These are phyloP conservation scores for Chenopodium suecicum DNA, from an alignment of 148 eudicot species.

Conservation along the genomic window DNA sequence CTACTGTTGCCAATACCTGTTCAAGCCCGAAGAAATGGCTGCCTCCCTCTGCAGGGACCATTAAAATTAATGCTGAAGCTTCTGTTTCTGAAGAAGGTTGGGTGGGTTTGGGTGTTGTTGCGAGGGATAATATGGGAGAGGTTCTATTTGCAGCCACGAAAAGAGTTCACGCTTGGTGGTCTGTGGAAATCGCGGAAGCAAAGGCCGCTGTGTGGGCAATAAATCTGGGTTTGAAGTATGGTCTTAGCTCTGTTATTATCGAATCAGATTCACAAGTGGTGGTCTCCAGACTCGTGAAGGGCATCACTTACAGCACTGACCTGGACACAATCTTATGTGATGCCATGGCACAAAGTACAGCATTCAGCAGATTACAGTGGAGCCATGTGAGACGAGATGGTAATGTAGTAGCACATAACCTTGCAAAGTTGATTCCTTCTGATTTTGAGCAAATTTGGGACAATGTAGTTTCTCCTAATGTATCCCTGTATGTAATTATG, in stretches of 20 bases:
- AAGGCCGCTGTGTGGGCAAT: background rate
- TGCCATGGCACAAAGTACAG: accelerated
- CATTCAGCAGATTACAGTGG: too few relatives aligned
- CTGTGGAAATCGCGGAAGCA: background rate
- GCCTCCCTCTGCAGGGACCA: background rate
- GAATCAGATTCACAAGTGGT: background rate
- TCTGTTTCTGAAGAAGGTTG: background rate
- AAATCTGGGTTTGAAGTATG: background rate
- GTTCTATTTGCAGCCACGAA: background rate
- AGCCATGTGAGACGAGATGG: too few relatives aligned
- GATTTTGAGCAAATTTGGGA: too few relatives aligned
- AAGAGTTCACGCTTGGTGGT: background rate
- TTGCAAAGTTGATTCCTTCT: too few relatives aligned
- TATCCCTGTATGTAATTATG: too few relatives aligned
- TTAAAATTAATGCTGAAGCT: background rate
- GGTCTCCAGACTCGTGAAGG: background rate
- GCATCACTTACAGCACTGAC: accelerated
- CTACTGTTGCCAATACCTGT: too few relatives aligned
- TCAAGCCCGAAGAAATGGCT: too few relatives aligned
- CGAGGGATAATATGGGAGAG: accelerated
- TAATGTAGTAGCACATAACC: too few relatives aligned
- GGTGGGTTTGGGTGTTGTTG: background rate
- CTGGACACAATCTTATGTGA: too few relatives aligned
- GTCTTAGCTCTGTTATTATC: background rate
- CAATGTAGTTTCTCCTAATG: too few relatives aligned